Base-by-base conservation (phyloP, 2,329 filamentous ascomycete genomes). In the Colletotrichum australisinense region DNA sequence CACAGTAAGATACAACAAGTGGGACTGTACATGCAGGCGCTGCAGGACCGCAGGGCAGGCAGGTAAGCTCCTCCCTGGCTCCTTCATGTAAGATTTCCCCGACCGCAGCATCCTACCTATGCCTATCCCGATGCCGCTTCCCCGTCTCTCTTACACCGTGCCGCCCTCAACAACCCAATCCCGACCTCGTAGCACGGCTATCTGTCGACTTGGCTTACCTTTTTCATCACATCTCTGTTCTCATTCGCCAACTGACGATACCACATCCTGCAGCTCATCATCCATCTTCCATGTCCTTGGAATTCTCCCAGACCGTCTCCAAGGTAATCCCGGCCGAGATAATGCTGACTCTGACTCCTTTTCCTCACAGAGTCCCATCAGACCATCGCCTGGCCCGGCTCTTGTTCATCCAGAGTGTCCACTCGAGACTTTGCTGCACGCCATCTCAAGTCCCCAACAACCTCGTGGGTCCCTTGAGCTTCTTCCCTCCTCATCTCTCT, bases 231-330 rank as follows among this genome's bases (percentile, higher is more conserved):
- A 24, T 24, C 60, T 26, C 19, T 32, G 46, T 16, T 64, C 14
- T 30, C 49, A 70, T 73, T 70, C 26, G 67, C 35, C 32, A 14
- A 49, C 24, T 42, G 55, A 38, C 67, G 70, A 14, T 52, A 35
- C 60, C 28, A 42, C 56, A 24, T 12, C 24, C 59, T 69, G 65
- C 59, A 69, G 53, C 30, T 52, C 65, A 57, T 62, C 19, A 58
- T 68, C 70, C 70, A 16, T 64, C 69, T 69, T 19, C 69, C 70
- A 72, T 60, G 66, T 60, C 59, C 59, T 60, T 72, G 70, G 59
- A 60, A 60, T 35, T 63, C 38, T 46, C 42, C 42, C 42, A 49
- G 19, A 4, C 42, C 19, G 19, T 49, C 38, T 57, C n/a, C 59
- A 58, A 49, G 46, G 67, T 57, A 28, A 28, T n/a, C 67, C 67